Evolutionary conservation across 2,329 filamentous ascomycete genomes (phyloP).

Genomic region (Diplodia intermedia): DNA sequence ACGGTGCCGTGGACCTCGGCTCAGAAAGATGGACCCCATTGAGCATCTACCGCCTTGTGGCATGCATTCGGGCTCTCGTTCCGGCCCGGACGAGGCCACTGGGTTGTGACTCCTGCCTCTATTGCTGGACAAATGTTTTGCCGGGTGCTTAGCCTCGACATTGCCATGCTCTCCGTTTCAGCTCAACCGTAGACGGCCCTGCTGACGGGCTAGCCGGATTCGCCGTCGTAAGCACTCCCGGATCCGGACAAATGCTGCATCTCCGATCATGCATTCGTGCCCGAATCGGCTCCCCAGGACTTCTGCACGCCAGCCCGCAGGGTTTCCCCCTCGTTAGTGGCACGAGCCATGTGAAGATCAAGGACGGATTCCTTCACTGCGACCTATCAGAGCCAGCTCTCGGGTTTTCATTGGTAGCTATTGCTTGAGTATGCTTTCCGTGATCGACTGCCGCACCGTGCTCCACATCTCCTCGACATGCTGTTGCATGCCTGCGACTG

Average conservation of each 20-base stretch:
- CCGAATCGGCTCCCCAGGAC: conserved; percentile 6
- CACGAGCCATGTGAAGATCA: background rate
- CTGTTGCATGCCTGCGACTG: background rate
- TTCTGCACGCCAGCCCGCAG: background rate
- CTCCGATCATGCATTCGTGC: conserved; percentile 12
- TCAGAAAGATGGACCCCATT: background rate
- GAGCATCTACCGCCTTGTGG: background rate
- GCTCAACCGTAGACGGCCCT: background rate
- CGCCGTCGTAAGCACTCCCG: background rate
- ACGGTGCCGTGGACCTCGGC: background rate
- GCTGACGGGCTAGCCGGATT: background rate
- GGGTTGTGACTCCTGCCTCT: too few relatives aligned
- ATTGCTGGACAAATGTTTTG: conserved; percentile 23
- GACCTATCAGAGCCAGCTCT: background rate
- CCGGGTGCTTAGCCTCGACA: background rate
- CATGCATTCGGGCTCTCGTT: background rate
- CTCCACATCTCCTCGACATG: background rate
- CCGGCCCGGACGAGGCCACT: background rate
- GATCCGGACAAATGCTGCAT: conserved; percentile 5
- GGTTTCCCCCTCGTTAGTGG: background rate
- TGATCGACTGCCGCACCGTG: too few relatives aligned
- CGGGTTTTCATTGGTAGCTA: background rate
- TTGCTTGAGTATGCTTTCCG: background rate
- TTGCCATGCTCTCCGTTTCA: background rate
- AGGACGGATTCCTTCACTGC: background rate